phyloP scores from a whole-genome alignment of 2,329 filamentous ascomycete genomes.

The Zymoseptoria tritici region DNA sequence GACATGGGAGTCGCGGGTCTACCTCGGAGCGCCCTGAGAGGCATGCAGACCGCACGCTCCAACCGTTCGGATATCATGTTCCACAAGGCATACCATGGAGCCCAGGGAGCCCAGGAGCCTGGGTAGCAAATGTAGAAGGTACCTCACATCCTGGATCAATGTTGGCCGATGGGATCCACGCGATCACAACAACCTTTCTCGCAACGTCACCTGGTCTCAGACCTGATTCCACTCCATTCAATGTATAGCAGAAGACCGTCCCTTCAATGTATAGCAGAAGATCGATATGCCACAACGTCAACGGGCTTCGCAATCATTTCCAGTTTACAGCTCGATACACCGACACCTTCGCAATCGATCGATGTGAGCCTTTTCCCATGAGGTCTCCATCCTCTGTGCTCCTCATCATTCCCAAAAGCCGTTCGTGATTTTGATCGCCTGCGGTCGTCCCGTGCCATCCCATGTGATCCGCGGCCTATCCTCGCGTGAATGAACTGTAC shows the following conservation, averaged over 20 bases:
- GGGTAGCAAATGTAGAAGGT: not conserved
- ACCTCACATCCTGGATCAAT: not conserved
- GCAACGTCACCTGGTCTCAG: not conserved
- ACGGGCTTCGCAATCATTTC: not conserved
- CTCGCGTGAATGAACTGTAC: not conserved
- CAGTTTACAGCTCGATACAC: not conserved
- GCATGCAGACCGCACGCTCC: not conserved
- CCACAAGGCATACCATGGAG: not conserved
- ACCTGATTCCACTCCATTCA: not conserved
- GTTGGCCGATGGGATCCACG: not conserved
- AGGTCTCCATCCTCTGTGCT: not conserved
- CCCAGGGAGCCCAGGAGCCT: not conserved
- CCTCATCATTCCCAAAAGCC: not conserved
- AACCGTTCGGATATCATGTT: not conserved
- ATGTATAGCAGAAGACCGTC: too few relatives aligned
- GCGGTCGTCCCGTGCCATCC: not conserved
- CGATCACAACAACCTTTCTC: not conserved
- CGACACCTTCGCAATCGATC: not conserved
- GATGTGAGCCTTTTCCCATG: not conserved
- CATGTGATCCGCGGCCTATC: not conserved
- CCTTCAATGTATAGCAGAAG: not conserved
- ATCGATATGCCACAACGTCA: not conserved
- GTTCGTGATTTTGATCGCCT: not conserved
- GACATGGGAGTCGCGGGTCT: not conserved
- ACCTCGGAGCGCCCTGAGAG: not conserved